Conservation (phyloP, 108 stramenopile genomes). For the Cylindrotheca fusiformis region DNA sequence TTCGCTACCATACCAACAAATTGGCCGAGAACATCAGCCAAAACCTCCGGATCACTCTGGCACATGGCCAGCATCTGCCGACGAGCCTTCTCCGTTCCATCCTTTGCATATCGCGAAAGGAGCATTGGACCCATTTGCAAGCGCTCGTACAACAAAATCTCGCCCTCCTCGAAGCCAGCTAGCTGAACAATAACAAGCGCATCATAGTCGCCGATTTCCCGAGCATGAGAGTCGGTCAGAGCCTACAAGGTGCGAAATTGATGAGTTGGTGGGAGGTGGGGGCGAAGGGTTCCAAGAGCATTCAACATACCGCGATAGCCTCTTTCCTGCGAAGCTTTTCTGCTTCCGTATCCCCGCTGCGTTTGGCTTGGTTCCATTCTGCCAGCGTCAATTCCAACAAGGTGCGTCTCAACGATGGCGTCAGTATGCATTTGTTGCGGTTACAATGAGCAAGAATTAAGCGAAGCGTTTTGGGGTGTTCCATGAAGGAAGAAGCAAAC, state of each 20-base stretch:
- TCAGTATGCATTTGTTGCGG: constrained; percentile 67
- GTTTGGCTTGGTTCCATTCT: constrained; percentile 81
- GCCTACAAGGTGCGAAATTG: constrained; percentile 7
- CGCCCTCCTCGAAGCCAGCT: constrained; percentile 76
- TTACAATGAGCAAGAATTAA: constrained; percentile 81
- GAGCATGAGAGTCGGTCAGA: constrained; percentile 47
- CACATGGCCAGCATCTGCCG: constrained; percentile 86
- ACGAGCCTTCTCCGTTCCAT: constrained; percentile 68
- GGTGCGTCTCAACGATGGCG: constrained; percentile 69
- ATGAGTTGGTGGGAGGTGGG: neutral
- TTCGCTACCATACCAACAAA: constrained; percentile 72
- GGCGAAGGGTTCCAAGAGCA: neutral
- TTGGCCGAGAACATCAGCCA: constrained; percentile 77
- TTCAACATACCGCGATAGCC: constrained; percentile 64
- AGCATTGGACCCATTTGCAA: constrained; percentile 83
- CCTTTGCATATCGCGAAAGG: constrained; percentile 68
- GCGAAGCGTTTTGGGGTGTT: constrained; percentile 78
- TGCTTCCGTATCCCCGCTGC: constrained; percentile 64
- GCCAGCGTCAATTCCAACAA: constrained; percentile 78
- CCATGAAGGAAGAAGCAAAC: constrained; percentile 79
- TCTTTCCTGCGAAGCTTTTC: constrained; percentile 72
- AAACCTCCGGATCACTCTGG: constrained; percentile 74
- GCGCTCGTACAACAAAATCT: constrained; percentile 75
- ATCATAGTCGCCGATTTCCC: constrained; percentile 81
- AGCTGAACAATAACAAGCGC: constrained; percentile 81